phyloP scores from a whole-genome alignment of 2,329 filamentous ascomycete genomes.

The Anisogramma anomala region DNA sequence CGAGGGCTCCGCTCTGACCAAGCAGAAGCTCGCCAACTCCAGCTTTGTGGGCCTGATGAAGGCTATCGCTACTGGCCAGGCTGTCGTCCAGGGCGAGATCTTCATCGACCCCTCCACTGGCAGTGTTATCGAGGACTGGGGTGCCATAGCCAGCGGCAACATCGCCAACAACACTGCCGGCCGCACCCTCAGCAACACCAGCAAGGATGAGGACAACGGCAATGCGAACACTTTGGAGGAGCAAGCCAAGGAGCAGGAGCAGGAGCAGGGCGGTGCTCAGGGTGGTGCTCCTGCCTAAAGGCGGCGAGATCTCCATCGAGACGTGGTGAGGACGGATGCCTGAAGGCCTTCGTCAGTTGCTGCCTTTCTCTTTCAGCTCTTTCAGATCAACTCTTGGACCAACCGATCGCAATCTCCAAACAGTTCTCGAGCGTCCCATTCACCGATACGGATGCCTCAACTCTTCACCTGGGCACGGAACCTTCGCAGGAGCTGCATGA shows the following conservation, averaged over 20 bases:
- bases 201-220: conserved; percentile 1
- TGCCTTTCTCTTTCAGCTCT: too few species aligned
- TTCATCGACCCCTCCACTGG: conserved; percentile 34
- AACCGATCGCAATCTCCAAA: not conserved
- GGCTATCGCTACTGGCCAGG: conserved; percentile 58
- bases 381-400: too few species aligned
- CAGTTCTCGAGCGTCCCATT: not conserved
- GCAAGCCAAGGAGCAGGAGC: not conserved
- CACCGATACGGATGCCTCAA: not conserved
- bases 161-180: not conserved
- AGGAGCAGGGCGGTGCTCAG: not conserved
- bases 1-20: conserved; percentile 36
- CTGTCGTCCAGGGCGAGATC: conserved; percentile 60
- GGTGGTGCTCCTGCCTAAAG: not conserved
- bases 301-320: conserved; percentile 3
- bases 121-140: conserved; percentile 3
- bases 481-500: conserved; percentile 5
- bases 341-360: conserved; percentile 11
- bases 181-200: not conserved
- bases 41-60: conserved; percentile 69
- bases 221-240: not conserved
- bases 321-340: conserved; percentile 10
- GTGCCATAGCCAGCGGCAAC: not conserved
- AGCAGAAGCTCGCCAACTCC: conserved; percentile 66
- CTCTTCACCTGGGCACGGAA: not conserved